Evolutionary conservation across 1,284 basidiomycete genomes (phyloP).

Genomic region (Pisolithus thermaeus): DNA sequence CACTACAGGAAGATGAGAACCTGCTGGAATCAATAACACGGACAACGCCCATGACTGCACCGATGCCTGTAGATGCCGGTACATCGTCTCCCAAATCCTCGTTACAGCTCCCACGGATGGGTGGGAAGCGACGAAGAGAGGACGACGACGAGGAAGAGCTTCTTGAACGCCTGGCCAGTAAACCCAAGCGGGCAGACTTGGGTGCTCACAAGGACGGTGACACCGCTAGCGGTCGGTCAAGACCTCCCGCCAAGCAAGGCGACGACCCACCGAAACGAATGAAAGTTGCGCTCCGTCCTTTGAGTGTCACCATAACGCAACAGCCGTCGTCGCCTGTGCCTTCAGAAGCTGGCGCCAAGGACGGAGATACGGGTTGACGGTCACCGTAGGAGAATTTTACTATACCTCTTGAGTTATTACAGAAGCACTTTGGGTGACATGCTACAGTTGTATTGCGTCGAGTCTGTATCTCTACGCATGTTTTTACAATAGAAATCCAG

Average conservation of each 20-base stretch:
- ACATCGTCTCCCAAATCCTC: conserved; percentile 29
- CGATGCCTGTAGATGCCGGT: conserved; percentile 27
- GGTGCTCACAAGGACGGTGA: conserved; percentile 33
- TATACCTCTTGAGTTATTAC: background rate
- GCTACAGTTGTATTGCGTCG: background rate
- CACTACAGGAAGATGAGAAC: conserved; percentile 42
- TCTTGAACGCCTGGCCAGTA: conserved; percentile 50
- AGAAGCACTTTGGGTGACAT: background rate
- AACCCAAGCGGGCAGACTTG: conserved; percentile 48
- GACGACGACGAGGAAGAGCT: conserved; percentile 71
- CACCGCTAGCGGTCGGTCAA: conserved; percentile 20
- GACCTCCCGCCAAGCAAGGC: conserved; percentile 35
- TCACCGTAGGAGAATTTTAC: background rate
- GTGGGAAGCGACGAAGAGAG: conserved; percentile 69
- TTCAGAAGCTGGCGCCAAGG: conserved; percentile 64
- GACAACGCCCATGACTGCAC: conserved; percentile 35
- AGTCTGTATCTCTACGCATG: conserved; percentile 10
- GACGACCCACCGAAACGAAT: conserved; percentile 73
- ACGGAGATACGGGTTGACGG: conserved; percentile 65
- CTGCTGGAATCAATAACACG: conserved; percentile 48
- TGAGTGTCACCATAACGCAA: conserved; percentile 28
- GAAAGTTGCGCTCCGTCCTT: conserved; percentile 62
- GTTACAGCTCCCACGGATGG: conserved; percentile 38
- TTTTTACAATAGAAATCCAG: background rate
- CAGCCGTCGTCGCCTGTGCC: conserved; percentile 35